Conservation (phyloP, 2,329 filamentous ascomycete genomes). For the Penicillium sp. region DNA sequence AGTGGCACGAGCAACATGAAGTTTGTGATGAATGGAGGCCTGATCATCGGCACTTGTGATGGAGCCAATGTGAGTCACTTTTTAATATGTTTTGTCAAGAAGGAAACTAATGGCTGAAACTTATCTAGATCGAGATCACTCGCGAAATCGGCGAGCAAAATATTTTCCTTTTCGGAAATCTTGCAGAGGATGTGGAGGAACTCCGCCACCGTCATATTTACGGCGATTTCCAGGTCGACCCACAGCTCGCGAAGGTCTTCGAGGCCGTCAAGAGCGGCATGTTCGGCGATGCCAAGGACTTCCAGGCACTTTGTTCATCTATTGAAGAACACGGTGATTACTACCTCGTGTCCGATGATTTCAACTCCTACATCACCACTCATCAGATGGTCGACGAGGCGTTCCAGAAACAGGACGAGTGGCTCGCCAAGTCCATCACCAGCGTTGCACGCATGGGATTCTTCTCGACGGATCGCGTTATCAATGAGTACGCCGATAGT, state of each 20-base stretch:
- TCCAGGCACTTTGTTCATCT: conserved; percentile 78
- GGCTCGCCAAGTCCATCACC: conserved; percentile 86
- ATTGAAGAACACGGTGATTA: conserved; percentile 94
- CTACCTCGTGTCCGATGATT: conserved; percentile 97
- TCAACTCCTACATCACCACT: conserved; percentile 90
- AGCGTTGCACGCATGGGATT: conserved; percentile 95
- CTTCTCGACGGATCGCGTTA: conserved; percentile 92
- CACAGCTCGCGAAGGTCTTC: conserved; percentile 78
- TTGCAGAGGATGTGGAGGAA: conserved; percentile 95
- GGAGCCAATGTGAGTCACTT: conserved; percentile 79
- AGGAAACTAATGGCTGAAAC: neutral
- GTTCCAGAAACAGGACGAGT: conserved; percentile 88
- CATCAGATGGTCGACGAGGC: conserved; percentile 88
- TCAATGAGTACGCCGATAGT: conserved; percentile 93
- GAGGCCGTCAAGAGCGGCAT: conserved; percentile 73
- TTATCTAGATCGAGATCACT: conserved; percentile 84
- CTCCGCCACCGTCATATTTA: conserved; percentile 89
- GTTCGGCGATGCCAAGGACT: conserved; percentile 78
- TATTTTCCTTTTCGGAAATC: conserved; percentile 97
- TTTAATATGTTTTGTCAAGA: neutral
- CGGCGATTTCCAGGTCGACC: conserved; percentile 74
- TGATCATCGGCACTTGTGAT: conserved; percentile 97
- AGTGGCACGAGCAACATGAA: conserved; percentile 98
- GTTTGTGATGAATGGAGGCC: conserved; percentile 93
- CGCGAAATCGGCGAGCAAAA: conserved; percentile 95